Conservation (phyloP, 169 alveolate genomes). For the Plasmodium inui region DNA sequence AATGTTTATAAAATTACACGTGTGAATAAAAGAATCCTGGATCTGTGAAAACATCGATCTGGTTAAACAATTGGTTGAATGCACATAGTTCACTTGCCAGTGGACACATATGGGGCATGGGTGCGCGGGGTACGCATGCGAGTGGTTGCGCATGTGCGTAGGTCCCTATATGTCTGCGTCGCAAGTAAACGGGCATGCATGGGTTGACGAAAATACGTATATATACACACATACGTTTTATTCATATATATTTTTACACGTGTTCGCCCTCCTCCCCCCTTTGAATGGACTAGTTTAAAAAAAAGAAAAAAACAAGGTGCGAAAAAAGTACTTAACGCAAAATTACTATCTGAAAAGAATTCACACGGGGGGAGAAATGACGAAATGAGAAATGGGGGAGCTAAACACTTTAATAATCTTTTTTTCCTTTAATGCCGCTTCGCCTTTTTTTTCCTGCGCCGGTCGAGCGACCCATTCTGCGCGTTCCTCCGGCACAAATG, state of each 20-base stretch:
- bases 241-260: background rate
- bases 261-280: background rate
- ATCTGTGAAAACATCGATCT: background rate
- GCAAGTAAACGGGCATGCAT: background rate
- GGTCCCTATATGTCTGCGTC: background rate
- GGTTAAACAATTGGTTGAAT: background rate
- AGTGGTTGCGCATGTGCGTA: background rate
- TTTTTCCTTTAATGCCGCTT: background rate
- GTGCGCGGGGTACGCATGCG: background rate
- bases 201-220: background rate
- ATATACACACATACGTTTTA: background rate
- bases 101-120: background rate
- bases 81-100: background rate
- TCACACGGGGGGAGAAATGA: background rate
- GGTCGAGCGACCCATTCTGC: background rate
- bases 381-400: background rate
- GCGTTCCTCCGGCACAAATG: background rate
- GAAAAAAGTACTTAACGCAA: conserved; percentile 20
- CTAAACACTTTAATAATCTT: conserved; percentile 8
- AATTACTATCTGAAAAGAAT: background rate
- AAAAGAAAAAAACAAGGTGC: background rate
- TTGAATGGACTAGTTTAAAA: background rate
- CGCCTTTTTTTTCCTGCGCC: background rate
- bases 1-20: background rate
- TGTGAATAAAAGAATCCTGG: background rate